phyloP scores from a whole-genome alignment of 805 yeast genomes.

The Jamesozyma hellenica region DNA sequence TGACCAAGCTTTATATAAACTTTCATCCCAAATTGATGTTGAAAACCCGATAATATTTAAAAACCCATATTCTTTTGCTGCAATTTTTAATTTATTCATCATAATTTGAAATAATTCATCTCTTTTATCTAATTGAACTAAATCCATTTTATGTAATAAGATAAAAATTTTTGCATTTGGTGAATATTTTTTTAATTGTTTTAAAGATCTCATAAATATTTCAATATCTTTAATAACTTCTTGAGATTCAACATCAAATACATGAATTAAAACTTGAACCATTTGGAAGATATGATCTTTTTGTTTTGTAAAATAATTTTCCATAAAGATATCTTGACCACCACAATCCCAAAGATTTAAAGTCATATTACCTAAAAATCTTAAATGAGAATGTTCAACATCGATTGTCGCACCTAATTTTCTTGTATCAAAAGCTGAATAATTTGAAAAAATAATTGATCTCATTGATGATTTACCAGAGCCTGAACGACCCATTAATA shows the following conservation, averaged over 20 bases:
- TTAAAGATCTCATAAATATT: constrained; percentile 74
- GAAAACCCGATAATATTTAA: constrained; percentile 70
- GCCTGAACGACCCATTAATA: constrained; percentile 85
- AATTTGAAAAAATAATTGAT: constrained; percentile 88
- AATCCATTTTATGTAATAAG: constrained; percentile 89
- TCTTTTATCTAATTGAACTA: constrained; percentile 77
- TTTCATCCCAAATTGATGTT: constrained; percentile 95
- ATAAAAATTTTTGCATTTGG: constrained; percentile 91
- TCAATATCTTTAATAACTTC: constrained; percentile 89
- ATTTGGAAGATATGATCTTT: constrained; percentile 87
- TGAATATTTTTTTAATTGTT: constrained; percentile 69
- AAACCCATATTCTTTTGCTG: constrained; percentile 62
- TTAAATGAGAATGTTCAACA: constrained; percentile 91
- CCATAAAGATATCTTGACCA: constrained; percentile 95
- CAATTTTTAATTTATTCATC: constrained; percentile 70
- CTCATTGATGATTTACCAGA: constrained; percentile 97
- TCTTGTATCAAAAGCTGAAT: constrained; percentile 93
- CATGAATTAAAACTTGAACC: constrained; percentile 93
- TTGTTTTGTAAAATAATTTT: constrained; percentile 79
- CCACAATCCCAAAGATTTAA: constrained; percentile 97
- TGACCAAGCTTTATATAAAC: constrained; percentile 94
- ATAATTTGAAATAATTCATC: constrained; percentile 74
- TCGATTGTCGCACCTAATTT: constrained; percentile 95
- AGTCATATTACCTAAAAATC: constrained; percentile 92
- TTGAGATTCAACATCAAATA: constrained; percentile 89